phyloP scores from a whole-genome alignment of 371 early-diverging fungal genomes.

The Rhizomucor pusillus region DNA sequence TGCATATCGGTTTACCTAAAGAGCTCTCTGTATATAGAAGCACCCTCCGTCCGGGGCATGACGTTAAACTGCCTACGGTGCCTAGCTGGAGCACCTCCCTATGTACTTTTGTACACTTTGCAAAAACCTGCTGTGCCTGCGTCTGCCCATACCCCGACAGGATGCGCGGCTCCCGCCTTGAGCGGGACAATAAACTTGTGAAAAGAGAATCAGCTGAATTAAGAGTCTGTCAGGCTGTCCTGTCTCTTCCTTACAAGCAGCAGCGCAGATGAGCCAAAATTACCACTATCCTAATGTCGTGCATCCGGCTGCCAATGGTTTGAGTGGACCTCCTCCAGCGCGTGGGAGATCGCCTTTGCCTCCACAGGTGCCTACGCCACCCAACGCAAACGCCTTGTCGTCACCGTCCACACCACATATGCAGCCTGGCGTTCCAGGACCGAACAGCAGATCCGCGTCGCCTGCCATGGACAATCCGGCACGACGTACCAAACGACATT shows the following conservation, averaged over 20 bases:
- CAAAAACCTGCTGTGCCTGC: too few species aligned
- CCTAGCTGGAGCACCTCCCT: too few species aligned
- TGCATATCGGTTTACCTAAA: too few species aligned
- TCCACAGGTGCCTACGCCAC: background rate
- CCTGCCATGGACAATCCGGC: conserved; percentile 3
- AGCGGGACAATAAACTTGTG: too few species aligned
- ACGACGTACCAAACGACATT: conserved; percentile 21
- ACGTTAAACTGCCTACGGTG: too few species aligned
- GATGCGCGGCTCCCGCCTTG: too few species aligned
- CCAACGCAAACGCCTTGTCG: conserved; percentile 5
- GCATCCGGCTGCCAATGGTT: background rate
- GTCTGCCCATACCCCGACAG: too few species aligned
- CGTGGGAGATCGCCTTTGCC: conserved; percentile 3
- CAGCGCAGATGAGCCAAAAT: conserved; percentile 10
- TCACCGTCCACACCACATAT: conserved; percentile 7
- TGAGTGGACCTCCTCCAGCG: conserved; percentile 1
- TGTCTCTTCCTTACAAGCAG: conserved; percentile 2
- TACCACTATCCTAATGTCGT: conserved; percentile 6
- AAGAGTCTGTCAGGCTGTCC: background rate
- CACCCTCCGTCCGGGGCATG: too few species aligned
- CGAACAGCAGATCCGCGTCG: conserved; percentile 6
- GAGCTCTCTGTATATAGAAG: too few species aligned
- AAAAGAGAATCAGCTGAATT: too few species aligned
- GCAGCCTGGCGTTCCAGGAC: background rate
- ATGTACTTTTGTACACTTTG: too few species aligned